Base-by-base conservation (phyloP, 2,329 filamentous ascomycete species). In the Talaromyces sp. region DNA sequence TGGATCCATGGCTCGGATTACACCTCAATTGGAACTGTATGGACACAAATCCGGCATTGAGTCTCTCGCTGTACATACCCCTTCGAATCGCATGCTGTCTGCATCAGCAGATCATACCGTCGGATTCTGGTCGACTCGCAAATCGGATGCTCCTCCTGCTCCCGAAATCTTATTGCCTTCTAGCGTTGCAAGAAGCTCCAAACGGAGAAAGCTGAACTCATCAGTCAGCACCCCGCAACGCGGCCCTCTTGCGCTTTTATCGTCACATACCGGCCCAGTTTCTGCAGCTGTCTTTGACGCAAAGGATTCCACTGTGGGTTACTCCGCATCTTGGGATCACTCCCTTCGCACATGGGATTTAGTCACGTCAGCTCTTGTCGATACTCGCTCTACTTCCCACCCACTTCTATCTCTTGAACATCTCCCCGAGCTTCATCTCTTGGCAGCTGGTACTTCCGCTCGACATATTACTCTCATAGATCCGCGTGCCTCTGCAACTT, bases 391-490 rank as follows among this genome's bases (percentile, higher is more conserved):
- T 1, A 95, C 93, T 0, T 88, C 91, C 64, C 91, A 97, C 77
- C 88, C 93, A 0, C 85, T 99, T 8, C 86, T 96, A 67, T 93
- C 89, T 35, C 83, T 97, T 7, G 85, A 88, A 68, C 89, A 93
- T 6, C 82, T 99, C 15, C 87, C 88, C 1, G 84, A 87, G 2
- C 80, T 89, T 33, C 80, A 85, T 73, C 80, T 90, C 69, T 78
- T 90, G 39, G 87, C 87, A 15, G 90, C 92, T 25, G 95, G 93
- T 66, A 96, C 92, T 2, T 89, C 89, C 17, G 91, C 92, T 25
- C 86, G 93, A 64, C 92, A 96, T 79, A 91, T 99, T 74, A 94
- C 92, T 0, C 85, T 99, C n/a, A 87, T 98, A 70, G 95, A 99
- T 77, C 94, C 94, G 3, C 88, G 95, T 62, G 89, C 87, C 35